Percentiles rank a stretch among this genome's conserved stretches.
Conservation (phyloP, 768 basidiomycete genomes). For the Leccinellum luteum region DNA sequence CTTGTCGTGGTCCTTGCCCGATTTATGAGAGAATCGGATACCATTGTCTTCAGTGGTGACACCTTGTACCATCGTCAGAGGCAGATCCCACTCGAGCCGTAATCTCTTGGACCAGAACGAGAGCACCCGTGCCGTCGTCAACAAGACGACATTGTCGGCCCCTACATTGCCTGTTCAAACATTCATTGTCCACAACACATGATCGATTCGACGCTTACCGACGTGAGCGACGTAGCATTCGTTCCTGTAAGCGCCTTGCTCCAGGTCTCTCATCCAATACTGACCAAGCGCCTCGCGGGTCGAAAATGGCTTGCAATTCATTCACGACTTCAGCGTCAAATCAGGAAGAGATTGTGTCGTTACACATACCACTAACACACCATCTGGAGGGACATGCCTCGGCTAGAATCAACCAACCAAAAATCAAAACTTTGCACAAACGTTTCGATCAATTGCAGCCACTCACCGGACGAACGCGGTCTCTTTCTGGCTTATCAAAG, state of each 20-base stretch:
- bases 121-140: constrained; percentile 77
- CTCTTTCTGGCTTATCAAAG: constrained; percentile 88
- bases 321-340: neutral
- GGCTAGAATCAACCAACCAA: constrained; percentile 47
- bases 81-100: constrained; percentile 87
- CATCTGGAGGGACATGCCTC: constrained; percentile 82
- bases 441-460: neutral
- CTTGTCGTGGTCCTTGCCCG: constrained; percentile 69
- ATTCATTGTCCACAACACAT: constrained; percentile 8
- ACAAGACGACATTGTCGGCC: constrained; percentile 73
- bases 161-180: constrained; percentile 60
- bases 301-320: constrained; percentile 68
- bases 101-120: constrained; percentile 86
- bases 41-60: constrained; percentile 90
- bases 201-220: constrained; percentile 46
- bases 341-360: neutral
- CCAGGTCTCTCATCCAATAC: constrained; percentile 95
- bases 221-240: constrained; percentile 93
- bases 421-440: constrained; percentile 3
- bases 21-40: constrained; percentile 81
- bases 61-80: constrained; percentile 82
- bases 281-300: constrained; percentile 90
- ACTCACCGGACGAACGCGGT: constrained; percentile 77
- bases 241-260: constrained; percentile 79
- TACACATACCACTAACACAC: constrained; percentile 73